phyloP scores from a whole-genome alignment of 176 grass and related monocot species.

The Oryza meridionalis region DNA sequence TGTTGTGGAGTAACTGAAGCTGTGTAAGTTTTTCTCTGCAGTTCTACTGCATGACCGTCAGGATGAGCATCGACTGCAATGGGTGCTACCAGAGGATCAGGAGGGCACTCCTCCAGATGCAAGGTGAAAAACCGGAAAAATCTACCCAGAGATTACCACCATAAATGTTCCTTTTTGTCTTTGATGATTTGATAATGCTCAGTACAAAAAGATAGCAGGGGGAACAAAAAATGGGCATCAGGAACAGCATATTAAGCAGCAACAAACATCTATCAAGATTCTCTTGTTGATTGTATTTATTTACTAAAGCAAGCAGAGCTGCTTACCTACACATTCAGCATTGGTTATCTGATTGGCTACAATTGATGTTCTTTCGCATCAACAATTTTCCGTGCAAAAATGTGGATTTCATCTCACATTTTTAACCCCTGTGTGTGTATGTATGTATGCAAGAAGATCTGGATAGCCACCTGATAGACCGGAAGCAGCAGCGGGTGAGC shows the following conservation, averaged over 20 bases:
- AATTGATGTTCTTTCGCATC: too few relatives aligned
- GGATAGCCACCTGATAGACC: constrained; percentile 71
- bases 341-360: too few relatives aligned
- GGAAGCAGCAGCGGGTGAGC: constrained; percentile 64
- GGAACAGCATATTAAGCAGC: neutral
- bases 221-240: too few relatives aligned
- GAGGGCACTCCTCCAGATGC: constrained; percentile 79
- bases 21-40: constrained; percentile 9
- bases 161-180: too few relatives aligned
- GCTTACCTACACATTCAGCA: too few relatives aligned
- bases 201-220: too few relatives aligned
- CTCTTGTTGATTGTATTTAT: neutral
- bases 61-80: constrained; percentile 97
- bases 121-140: constrained; percentile 39
- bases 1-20: neutral
- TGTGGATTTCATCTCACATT: neutral
- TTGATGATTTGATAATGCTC: too few relatives aligned
- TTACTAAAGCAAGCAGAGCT: too few relatives aligned
- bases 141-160: neutral
- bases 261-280: neutral
- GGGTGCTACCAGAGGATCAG: constrained; percentile 90
- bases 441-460: constrained; percentile 40
- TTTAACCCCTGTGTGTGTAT: neutral
- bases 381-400: too few relatives aligned
- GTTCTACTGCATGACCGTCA: constrained; percentile 77